A percentile compares a stretch with the other conserved stretches of the same genome.
Evolutionary conservation across 2,329 filamentous ascomycete genomes (phyloP).

Genomic region (Diaporthe sp.): DNA sequence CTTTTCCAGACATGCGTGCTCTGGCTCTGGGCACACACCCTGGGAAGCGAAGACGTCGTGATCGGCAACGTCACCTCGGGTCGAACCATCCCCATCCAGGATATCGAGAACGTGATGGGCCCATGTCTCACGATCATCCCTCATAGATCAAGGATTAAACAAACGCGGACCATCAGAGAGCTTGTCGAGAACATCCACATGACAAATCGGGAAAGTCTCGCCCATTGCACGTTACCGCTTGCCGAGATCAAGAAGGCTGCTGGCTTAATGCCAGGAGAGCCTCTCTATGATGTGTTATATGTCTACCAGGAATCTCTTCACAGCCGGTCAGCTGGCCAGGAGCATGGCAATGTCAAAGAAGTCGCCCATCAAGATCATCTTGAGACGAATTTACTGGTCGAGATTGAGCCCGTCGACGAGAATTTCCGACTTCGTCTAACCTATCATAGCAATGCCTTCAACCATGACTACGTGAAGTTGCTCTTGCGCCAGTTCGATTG

Average conservation of each 20-base stretch:
- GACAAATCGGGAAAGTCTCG: conserved; percentile 75
- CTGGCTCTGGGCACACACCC: conserved; percentile 75
- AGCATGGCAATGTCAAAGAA: conserved; percentile 60
- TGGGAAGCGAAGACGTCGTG: conserved; percentile 75
- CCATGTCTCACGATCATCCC: conserved; percentile 86
- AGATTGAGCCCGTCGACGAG: conserved; percentile 75
- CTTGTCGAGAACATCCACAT: conserved; percentile 75
- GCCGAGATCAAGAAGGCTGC: conserved; percentile 76
- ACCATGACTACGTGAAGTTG: conserved; percentile 65
- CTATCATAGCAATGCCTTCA: conserved; percentile 63
- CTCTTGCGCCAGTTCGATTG: conserved; percentile 74
- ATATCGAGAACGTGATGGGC: conserved; percentile 81
- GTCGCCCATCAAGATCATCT: conserved; percentile 76
- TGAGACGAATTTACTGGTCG: conserved; percentile 82
- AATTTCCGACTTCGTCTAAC: conserved; percentile 61
- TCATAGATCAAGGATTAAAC: conserved; percentile 72
- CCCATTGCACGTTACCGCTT: conserved; percentile 74
- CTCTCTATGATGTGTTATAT: conserved; percentile 83
- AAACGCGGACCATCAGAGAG: conserved; percentile 66
- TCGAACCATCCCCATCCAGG: conserved; percentile 77
- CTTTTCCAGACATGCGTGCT: conserved; percentile 81
- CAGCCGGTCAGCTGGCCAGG: conserved; percentile 44
- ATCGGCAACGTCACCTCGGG: conserved; percentile 88
- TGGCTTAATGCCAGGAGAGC: conserved; percentile 65
- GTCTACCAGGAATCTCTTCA: conserved; percentile 85